These are phyloP conservation scores for Blastobotrys indianensis DNA, from an alignment of 1,139 yeast species.

Conservation along the genomic window DNA sequence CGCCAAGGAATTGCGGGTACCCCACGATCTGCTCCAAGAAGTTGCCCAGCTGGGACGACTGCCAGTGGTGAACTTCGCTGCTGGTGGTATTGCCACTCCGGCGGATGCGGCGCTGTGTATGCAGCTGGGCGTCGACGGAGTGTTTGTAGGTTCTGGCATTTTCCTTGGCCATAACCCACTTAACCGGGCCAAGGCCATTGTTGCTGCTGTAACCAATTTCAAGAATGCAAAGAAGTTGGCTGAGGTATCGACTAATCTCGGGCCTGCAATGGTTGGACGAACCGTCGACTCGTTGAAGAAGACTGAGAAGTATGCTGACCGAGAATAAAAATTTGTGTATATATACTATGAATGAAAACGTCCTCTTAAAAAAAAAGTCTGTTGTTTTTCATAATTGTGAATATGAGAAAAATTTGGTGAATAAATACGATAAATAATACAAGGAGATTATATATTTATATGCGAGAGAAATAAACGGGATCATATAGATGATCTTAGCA, in stretches of 20 bases:
- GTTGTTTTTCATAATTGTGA: background rate
- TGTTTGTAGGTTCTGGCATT: constrained; percentile 86
- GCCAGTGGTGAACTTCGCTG: constrained; percentile 85
- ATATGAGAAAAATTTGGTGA: background rate
- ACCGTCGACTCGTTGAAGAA: constrained; percentile 48
- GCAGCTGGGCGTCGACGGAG: constrained; percentile 92
- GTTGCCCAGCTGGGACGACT: constrained; percentile 51
- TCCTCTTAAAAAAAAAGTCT: background rate
- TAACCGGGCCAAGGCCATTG: constrained; percentile 72
- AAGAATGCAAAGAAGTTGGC: constrained; percentile 58
- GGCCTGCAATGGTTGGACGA: constrained; percentile 70
- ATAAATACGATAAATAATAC: background rate
- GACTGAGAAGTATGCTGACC: constrained; percentile 35
- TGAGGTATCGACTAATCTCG: constrained; percentile 69
- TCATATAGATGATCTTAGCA: background rate
- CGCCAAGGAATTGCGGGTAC: constrained; percentile 60
- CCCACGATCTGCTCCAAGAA: constrained; percentile 47
- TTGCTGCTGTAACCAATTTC: constrained; percentile 73
- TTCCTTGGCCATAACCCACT: constrained; percentile 73
- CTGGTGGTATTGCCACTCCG: constrained; percentile 89
- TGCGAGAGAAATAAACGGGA: background rate
- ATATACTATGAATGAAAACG: too few relatives aligned
- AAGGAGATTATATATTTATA: background rate
- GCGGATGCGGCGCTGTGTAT: constrained; percentile 84
- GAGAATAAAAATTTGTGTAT: constrained; percentile 11